Evolutionary conservation across 495 filamentous ascomycete species (phyloP).

Genomic region (Lasiosphaeris hirsuta): DNA sequence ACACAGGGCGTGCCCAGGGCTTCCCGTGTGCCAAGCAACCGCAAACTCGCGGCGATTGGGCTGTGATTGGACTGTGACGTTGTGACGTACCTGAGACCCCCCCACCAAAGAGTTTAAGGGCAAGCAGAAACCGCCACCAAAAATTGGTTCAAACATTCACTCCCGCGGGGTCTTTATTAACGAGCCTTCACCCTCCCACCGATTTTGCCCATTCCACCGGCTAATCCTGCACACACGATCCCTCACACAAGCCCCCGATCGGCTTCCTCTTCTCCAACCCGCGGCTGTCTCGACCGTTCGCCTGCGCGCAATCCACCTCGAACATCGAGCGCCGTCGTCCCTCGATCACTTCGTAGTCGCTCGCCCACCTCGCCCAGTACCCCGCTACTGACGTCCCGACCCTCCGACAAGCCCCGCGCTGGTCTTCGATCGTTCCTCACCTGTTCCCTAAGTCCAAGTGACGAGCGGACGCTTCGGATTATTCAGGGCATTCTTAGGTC

Average conservation of each 20-base stretch:
- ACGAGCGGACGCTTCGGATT: too few species aligned
- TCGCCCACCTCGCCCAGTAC: not conserved
- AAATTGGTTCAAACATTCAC: conserved; percentile 20
- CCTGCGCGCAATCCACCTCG: not conserved
- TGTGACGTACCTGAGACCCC: conserved; percentile 28
- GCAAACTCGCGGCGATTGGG: conserved; percentile 5
- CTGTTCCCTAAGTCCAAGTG: too few species aligned
- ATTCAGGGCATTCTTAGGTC: too few species aligned
- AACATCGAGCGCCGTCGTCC: too few species aligned
- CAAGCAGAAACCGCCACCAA: conserved; percentile 26
- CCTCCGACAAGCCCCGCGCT: not conserved
- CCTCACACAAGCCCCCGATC: too few species aligned
- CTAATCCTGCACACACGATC: too few species aligned
- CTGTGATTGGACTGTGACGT: conserved; percentile 6
- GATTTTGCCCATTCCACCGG: not conserved
- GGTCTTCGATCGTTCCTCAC: too few species aligned
- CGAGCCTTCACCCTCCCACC: not conserved
- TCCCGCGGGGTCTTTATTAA: conserved; percentile 9
- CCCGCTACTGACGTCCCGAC: not conserved
- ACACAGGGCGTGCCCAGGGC: conserved; percentile 6
- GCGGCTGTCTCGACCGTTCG: not conserved
- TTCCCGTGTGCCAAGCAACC: conserved; percentile 23
- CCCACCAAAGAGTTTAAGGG: conserved; percentile 17
- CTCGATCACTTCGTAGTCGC: too few species aligned
- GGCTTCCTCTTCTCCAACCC: too few species aligned